phyloP scores from a whole-genome alignment of 139 green algal species.

The Haematococcus lacustris region DNA sequence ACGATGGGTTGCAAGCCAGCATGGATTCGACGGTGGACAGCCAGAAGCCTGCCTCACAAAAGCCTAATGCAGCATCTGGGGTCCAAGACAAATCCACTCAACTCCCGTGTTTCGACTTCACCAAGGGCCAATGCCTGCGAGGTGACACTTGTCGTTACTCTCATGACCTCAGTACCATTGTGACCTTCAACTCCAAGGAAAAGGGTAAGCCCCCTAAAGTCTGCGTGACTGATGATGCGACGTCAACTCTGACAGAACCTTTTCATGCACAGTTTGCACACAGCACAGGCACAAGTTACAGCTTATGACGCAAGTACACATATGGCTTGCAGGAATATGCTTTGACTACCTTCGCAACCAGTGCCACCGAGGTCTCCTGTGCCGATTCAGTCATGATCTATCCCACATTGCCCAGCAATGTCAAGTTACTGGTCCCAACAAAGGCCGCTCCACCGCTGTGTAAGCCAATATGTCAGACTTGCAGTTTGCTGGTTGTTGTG shows the following conservation, averaged over 20 bases:
- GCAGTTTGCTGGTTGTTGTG: too few relatives aligned
- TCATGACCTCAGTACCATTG: constrained; percentile 73
- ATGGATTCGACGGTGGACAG: too few relatives aligned
- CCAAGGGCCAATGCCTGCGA: constrained; percentile 67
- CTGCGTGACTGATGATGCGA: too few relatives aligned
- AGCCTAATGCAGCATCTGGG: too few relatives aligned
- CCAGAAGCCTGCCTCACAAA: too few relatives aligned
- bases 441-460: too few relatives aligned
- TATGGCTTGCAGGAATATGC: constrained; percentile 52
- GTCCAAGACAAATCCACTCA: too few relatives aligned
- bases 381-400: constrained; percentile 81
- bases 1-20: too few relatives aligned
- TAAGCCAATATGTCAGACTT: too few relatives aligned
- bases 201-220: constrained; percentile 38
- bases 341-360: constrained; percentile 80
- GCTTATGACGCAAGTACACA: not conserved
- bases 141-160: constrained; percentile 76
- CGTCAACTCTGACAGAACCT: not conserved
- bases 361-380: constrained; percentile 73
- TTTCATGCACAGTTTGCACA: not conserved
- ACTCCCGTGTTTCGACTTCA: constrained; percentile 29
- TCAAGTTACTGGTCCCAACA: not conserved
- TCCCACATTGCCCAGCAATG: constrained; percentile 66
- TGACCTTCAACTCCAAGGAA: constrained; percentile 72
- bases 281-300: too few relatives aligned